Evolutionary conservation across 768 basidiomycete species (phyloP), one percentile per base, ranked within the genome.

Genomic region (Melanogaster broomeanus): DNA sequence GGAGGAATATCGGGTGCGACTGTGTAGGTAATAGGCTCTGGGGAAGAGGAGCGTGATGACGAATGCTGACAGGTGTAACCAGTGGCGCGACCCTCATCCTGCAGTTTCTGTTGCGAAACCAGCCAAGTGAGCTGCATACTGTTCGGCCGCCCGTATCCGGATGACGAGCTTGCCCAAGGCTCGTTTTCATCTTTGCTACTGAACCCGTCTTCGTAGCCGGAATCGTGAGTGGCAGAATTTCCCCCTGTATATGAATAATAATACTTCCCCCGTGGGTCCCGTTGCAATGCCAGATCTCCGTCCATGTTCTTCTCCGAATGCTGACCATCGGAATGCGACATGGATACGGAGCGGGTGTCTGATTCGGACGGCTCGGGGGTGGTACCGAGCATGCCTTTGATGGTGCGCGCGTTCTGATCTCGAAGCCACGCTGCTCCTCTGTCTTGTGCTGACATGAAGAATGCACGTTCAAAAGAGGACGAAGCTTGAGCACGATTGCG

Each of bases 361-460:
- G 79, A 75, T 41, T 77, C 77, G 3, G 85, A 86, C 12, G 82
- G 80, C 37, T 77, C 82, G 3, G 84, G 82, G 12, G 68, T 67
- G 33, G 69, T 64, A 16, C 86, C 87, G 7, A 87, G 71, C 73
- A 82, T 82, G 18, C 78, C 77, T 40, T 81, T 79, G 44, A 85
- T 77, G 0, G 79, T 76, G 12, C 89, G 80, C 28, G 82, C 77
- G 44, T 83, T 88, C 67, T 96, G 93, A 59, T 94, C 91, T 31
- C 81, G 79, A 39, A 96, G 67, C 93, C 93, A 95, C 24, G 86
- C 81, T 7, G 81, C 82, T 0, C 90, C 88, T 9, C 89, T 81
- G 62, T 87, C 84, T 48, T 77, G 77, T 6, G 78, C 77, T n/a
- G 76, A 72, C 24, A 72, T 55, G 21, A 79, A 66, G 22, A 75